Evolutionary conservation across 306 rosid species (phyloP).

Genomic region (Alnus rubra): DNA sequence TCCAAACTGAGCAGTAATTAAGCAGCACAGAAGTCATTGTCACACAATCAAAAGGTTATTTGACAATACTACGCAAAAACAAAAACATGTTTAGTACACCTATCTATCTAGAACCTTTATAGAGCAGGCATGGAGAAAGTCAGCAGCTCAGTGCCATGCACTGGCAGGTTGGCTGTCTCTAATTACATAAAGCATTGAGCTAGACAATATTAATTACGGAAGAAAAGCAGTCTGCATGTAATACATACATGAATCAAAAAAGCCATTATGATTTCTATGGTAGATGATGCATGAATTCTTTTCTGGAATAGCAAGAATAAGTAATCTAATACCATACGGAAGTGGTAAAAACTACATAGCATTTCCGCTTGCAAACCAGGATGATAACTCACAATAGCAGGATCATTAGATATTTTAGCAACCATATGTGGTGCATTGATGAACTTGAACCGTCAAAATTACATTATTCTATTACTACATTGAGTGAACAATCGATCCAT

Average conservation of each 20-base stretch:
- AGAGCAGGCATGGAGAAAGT: background rate
- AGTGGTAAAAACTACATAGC: background rate
- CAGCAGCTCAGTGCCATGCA: background rate
- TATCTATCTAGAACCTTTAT: background rate
- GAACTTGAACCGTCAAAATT: background rate
- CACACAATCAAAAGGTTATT: slow-evolving; percentile 14
- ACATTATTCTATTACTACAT: background rate
- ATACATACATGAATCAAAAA: background rate
- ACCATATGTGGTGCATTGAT: background rate
- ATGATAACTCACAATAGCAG: background rate
- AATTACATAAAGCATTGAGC: background rate
- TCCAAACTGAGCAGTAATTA: slow-evolving; percentile 49
- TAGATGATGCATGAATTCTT: background rate
- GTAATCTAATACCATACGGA: background rate
- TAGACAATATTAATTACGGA: background rate
- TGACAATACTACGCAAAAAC: slow-evolving; percentile 6
- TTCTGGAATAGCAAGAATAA: background rate
- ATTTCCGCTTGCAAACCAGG: background rate
- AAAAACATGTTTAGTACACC: background rate
- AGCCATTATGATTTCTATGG: background rate
- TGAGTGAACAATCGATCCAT: background rate
- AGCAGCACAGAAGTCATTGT: slow-evolving; percentile 21
- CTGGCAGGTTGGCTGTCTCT: background rate
- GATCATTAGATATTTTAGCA: background rate
- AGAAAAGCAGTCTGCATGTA: background rate